Evolutionary conservation across 768 basidiomycete genomes (phyloP).

Genomic region (Atractiella rhizophila): DNA sequence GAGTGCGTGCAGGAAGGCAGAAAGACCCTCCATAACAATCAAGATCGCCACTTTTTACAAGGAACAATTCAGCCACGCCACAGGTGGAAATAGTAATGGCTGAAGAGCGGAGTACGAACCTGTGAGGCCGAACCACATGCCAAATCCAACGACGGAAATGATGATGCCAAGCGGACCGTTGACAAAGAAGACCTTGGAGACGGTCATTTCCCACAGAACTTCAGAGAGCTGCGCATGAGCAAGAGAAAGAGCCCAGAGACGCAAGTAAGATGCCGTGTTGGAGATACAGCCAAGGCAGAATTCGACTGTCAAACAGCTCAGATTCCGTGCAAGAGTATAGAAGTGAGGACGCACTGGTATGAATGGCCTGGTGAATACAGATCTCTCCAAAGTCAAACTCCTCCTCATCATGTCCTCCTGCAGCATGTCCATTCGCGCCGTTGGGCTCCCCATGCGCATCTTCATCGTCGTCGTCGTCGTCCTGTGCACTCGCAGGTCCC

Average conservation of each 20-base stretch:
- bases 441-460: slow-evolving; percentile 64
- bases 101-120: slow-evolving; percentile 11
- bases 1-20: slow-evolving; percentile 85
- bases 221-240: slow-evolving; percentile 94
- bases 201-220: slow-evolving; percentile 34
- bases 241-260: slow-evolving; percentile 46
- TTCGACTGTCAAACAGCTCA: slow-evolving; percentile 34
- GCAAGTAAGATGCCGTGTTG: slow-evolving; percentile 77
- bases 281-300: slow-evolving; percentile 98
- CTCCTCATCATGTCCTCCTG: slow-evolving; percentile 40
- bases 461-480: slow-evolving; percentile 36
- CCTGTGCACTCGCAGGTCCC: slow-evolving; percentile 18
- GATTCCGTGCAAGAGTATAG: background rate
- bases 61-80: too few relatives aligned
- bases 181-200: slow-evolving; percentile 26
- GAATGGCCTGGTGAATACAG: slow-evolving; percentile 89
- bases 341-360: slow-evolving; percentile 28
- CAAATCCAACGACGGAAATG: slow-evolving; percentile 39
- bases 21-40: slow-evolving; percentile 91
- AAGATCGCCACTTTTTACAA: slow-evolving; percentile 27
- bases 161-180: slow-evolving; percentile 28
- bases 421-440: slow-evolving; percentile 46
- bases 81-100: background rate
- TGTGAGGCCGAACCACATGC: slow-evolving; percentile 59
- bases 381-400: slow-evolving; percentile 83